These are phyloP conservation scores for Sporothrix euskadiensis DNA, from an alignment of 2,329 filamentous ascomycete species.

Conservation along the genomic window DNA sequence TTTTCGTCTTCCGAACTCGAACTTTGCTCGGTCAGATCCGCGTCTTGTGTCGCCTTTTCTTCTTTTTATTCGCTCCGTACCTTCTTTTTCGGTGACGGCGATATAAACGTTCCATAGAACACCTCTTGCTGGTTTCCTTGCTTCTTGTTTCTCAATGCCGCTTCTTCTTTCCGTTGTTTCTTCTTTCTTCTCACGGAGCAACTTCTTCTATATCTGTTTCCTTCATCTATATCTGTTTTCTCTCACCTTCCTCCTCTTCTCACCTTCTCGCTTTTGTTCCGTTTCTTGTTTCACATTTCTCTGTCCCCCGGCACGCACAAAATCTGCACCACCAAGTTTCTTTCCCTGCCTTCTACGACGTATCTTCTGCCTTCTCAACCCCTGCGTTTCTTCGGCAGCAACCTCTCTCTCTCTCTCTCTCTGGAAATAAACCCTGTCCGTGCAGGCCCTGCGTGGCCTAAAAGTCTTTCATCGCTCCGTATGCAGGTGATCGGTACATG, in stretches of 20 bases:
- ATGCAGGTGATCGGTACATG: conserved; percentile 22
- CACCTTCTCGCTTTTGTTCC: background rate
- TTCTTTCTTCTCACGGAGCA: background rate
- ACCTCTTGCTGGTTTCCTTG: background rate
- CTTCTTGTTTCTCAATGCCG: background rate
- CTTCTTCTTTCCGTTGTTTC: background rate
- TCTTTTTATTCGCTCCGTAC: too few species aligned
- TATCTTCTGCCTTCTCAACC: background rate
- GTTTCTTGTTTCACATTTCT: conserved; percentile 14
- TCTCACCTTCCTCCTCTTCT: background rate
- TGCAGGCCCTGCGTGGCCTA: background rate
- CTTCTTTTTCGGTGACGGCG: background rate
- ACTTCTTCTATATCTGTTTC: background rate
- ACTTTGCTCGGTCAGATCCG: background rate
- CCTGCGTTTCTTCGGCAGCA: background rate
- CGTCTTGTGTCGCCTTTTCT: background rate
- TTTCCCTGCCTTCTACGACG: background rate
- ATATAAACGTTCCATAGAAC: background rate
- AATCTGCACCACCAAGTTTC: conserved; percentile 10
- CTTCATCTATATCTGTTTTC: background rate
- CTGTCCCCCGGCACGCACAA: background rate
- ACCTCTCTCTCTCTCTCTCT: background rate
- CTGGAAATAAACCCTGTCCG: background rate
- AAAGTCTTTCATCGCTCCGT: background rate
- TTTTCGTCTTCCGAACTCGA: background rate